Conservation (phyloP, 176 grass and related monocot genomes). For the Tuctoria greenei region DNA sequence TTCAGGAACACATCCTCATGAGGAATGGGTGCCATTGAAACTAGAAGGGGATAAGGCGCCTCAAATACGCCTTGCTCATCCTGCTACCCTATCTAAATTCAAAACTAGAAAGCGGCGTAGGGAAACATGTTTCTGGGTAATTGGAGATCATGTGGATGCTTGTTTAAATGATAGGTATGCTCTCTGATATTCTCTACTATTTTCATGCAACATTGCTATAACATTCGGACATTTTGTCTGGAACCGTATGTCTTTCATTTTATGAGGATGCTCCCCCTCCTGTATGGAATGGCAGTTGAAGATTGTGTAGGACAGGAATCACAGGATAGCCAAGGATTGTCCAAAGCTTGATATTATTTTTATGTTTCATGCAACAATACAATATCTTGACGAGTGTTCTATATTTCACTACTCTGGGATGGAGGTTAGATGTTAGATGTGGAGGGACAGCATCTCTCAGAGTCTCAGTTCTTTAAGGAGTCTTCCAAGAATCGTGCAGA, state of each 20-base stretch:
- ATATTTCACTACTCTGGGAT: not conserved
- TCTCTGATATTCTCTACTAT: slow-evolving; percentile 16
- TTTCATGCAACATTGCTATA: not conserved
- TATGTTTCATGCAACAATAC: not conserved
- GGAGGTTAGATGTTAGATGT: not conserved
- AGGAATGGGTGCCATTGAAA: slow-evolving; percentile 67
- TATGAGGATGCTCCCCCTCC: not conserved
- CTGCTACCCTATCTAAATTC: slow-evolving; percentile 56
- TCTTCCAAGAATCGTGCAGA: not conserved
- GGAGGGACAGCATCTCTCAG: not conserved
- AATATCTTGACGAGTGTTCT: not conserved
- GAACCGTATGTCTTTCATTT: not conserved
- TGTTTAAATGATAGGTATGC: slow-evolving; percentile 76
- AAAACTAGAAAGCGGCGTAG: slow-evolving; percentile 85
- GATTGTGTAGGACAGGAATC: not conserved
- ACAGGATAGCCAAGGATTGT: not conserved
- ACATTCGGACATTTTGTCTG: not conserved
- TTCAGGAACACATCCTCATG: slow-evolving; percentile 54
- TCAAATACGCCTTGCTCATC: slow-evolving; percentile 65
- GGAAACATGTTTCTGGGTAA: slow-evolving; percentile 67
- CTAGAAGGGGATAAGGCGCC: slow-evolving; percentile 62
- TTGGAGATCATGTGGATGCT: slow-evolving; percentile 87
- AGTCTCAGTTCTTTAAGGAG: not conserved
- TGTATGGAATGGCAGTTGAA: not conserved
- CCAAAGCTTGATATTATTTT: not conserved